Conservation (phyloP, 148 eudicot species). For the Spergularia bocconei region DNA sequence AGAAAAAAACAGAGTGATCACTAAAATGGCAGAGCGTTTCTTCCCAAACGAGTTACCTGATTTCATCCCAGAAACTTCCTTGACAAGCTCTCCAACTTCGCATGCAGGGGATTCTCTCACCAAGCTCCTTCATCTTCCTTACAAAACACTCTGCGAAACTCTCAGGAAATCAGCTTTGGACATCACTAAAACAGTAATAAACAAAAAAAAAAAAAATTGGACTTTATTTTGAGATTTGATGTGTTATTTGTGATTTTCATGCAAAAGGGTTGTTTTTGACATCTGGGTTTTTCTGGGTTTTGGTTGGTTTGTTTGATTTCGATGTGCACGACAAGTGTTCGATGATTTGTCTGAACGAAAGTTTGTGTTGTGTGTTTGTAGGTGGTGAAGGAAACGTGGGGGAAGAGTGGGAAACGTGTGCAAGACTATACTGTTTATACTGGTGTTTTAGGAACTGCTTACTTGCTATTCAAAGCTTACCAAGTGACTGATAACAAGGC, state of each 20-base stretch:
- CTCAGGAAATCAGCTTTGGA: constrained; percentile 50
- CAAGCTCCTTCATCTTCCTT: constrained; percentile 62
- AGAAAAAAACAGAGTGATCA: background rate
- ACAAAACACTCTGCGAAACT: constrained; percentile 36
- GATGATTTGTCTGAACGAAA: constrained; percentile 20
- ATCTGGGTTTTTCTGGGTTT: constrained; percentile 20
- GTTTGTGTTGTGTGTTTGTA: constrained; percentile 17
- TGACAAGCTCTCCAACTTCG: background rate
- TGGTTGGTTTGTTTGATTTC: background rate
- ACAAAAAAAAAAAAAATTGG: background rate
- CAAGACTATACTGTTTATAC: constrained; percentile 69
- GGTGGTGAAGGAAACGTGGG: constrained; percentile 88
- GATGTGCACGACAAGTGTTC: constrained; percentile 16
- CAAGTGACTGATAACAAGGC: constrained; percentile 46
- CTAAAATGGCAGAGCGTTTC: constrained; percentile 75
- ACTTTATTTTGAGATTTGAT: background rate
- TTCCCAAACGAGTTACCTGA: constrained; percentile 68
- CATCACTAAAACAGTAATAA: constrained; percentile 50
- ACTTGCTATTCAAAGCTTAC: constrained; percentile 63
- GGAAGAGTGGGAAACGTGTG: constrained; percentile 39
- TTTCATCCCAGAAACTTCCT: constrained; percentile 42
- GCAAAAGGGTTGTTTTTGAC: constrained; percentile 14
- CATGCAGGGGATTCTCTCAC: constrained; percentile 43
- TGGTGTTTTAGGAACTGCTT: constrained; percentile 86
- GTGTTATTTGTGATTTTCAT: background rate